These are phyloP conservation scores for Fusarium abutilonis DNA, from an alignment of 2,329 filamentous ascomycete genomes.

Conservation along the genomic window DNA sequence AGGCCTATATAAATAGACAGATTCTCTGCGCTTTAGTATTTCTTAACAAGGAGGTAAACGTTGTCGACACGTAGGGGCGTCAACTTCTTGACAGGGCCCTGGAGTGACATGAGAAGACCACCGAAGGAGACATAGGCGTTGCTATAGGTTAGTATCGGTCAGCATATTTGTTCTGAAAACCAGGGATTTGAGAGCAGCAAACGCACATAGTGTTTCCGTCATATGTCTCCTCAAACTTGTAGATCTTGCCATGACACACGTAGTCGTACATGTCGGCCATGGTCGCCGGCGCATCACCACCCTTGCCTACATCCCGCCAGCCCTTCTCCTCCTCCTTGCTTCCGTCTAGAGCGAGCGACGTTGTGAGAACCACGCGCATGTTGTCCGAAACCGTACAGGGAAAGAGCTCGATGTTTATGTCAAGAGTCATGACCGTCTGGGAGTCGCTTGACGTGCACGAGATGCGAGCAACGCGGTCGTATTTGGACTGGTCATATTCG, in stretches of 20 bases:
- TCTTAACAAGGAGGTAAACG: conserved; percentile 93
- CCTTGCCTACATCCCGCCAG: conserved; percentile 79
- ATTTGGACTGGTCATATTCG: conserved; percentile 83
- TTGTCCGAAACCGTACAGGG: conserved; percentile 78
- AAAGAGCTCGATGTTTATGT: conserved; percentile 95
- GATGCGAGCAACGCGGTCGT: conserved; percentile 93
- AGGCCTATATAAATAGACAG: conserved; percentile 25
- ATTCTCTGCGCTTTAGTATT: conserved; percentile 59
- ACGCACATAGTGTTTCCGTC: conserved; percentile 83
- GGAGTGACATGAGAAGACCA: conserved; percentile 86
- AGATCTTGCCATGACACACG: conserved; percentile 88
- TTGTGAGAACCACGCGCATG: conserved; percentile 83
- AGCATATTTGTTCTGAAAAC: conserved; percentile 11
- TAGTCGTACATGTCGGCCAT: conserved; percentile 86
- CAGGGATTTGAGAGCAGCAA: background rate
- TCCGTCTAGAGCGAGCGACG: conserved; percentile 87
- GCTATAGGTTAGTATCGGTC: conserved; percentile 58
- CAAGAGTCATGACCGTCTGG: conserved; percentile 81
- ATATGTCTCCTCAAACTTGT: conserved; percentile 82
- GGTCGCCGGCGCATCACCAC: conserved; percentile 64
- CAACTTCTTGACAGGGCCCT: conserved; percentile 96
- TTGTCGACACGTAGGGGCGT: conserved; percentile 92
- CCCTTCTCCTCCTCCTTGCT: conserved; percentile 78
- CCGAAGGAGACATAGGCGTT: conserved; percentile 96
- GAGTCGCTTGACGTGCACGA: conserved; percentile 79